phyloP scores from a whole-genome alignment of 768 basidiomycete species.

The Tylopilus sp. region DNA sequence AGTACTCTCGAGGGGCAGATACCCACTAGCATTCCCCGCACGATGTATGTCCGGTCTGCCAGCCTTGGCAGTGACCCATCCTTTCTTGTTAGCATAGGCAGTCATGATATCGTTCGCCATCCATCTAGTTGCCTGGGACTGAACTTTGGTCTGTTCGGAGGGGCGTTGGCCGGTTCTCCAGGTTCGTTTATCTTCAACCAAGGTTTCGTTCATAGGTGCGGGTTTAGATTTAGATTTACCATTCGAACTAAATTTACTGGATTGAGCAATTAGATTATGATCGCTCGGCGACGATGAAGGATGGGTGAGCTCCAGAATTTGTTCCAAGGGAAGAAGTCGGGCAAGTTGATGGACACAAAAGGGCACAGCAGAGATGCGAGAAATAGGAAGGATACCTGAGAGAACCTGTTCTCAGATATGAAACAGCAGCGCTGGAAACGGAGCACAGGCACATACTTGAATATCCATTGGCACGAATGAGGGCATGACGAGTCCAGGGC shows the following conservation, averaged over 20 bases:
- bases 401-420: slow-evolving; percentile 47
- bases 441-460: slow-evolving; percentile 46
- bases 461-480: slow-evolving; percentile 78
- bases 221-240: not conserved
- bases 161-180: slow-evolving; percentile 56
- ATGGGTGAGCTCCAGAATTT: slow-evolving; percentile 56
- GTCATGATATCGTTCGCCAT: slow-evolving; percentile 84
- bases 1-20: not conserved
- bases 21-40: slow-evolving; percentile 86
- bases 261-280: not conserved
- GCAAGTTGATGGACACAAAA: slow-evolving; percentile 75
- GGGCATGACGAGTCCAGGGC: slow-evolving; percentile 93
- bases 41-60: slow-evolving; percentile 86
- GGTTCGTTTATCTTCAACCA: slow-evolving; percentile 65
- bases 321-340: slow-evolving; percentile 73
- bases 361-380: slow-evolving; percentile 79
- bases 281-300: slow-evolving; percentile 32
- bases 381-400: slow-evolving; percentile 71
- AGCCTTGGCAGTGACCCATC: slow-evolving; percentile 89
- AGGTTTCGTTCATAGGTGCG: not conserved
- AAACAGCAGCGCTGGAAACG: not conserved
- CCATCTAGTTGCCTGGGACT: slow-evolving; percentile 44
- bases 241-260: not conserved
- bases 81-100: slow-evolving; percentile 71
- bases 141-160: slow-evolving; percentile 15